phyloP scores from a whole-genome alignment of 139 green algal genomes.

The Mychonastes homosphaera region DNA sequence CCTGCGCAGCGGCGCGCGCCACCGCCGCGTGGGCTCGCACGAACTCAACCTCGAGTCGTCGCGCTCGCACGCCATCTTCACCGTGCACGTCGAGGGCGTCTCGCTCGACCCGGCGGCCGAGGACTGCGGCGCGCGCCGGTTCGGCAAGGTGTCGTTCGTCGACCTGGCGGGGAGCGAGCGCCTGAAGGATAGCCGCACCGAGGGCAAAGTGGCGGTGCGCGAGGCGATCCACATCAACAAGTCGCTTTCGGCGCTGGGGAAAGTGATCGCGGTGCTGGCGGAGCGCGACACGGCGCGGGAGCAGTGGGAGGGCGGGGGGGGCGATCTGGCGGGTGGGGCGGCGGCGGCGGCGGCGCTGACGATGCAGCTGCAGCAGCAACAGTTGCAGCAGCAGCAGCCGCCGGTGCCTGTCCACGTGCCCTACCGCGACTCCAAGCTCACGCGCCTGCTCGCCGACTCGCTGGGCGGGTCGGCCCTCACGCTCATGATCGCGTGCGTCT shows the following conservation, averaged over 20 bases:
- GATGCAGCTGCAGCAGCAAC: no score
- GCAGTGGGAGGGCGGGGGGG: no score
- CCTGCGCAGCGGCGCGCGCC: slow-evolving; percentile 54
- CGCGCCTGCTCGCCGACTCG: slow-evolving; percentile 81
- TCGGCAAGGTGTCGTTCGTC: slow-evolving; percentile 79
- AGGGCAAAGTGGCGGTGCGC: slow-evolving; percentile 58
- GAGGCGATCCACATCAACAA: slow-evolving; percentile 92
- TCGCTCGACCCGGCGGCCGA: slow-evolving; percentile 21
- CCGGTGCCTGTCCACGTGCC: slow-evolving; percentile 12
- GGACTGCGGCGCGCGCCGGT: slow-evolving; percentile 42
- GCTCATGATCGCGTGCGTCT: slow-evolving; percentile 87
- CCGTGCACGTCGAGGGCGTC: slow-evolving; percentile 38
- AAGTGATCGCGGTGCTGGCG: slow-evolving; percentile 65
- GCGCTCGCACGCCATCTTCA: slow-evolving; percentile 78
- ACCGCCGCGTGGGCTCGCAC: slow-evolving; percentile 67
- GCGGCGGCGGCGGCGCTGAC: no score
- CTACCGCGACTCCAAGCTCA: slow-evolving; percentile 73
- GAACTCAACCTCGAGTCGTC: slow-evolving; percentile 75
- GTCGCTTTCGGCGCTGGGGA: slow-evolving; percentile 81
- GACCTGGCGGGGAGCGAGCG: slow-evolving; percentile 87
- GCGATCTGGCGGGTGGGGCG: no score
- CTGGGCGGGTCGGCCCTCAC: slow-evolving; percentile 52
- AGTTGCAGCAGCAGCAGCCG: no score
- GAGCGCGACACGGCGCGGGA: slow-evolving; percentile 29
- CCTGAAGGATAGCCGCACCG: slow-evolving; percentile 62